A percentile compares a stretch with the other conserved stretches of the same genome.
Evolutionary conservation across 768 basidiomycete genomes (phyloP).

Genomic region (Tremella fuciformis): DNA sequence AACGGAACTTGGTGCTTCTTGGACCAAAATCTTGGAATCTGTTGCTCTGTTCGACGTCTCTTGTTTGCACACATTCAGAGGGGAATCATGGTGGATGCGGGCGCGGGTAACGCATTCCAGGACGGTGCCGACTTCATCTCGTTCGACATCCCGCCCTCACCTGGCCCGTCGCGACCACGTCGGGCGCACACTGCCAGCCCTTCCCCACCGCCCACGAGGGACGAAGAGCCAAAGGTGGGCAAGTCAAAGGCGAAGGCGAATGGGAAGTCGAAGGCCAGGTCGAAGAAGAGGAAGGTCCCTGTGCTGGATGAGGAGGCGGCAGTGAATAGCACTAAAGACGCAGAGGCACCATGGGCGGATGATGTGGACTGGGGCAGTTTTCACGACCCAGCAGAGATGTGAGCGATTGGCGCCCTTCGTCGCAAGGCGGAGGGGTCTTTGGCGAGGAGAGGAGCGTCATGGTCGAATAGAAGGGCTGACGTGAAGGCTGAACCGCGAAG

Average conservation of each 20-base stretch:
- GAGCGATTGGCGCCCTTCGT: background rate
- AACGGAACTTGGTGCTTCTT: too few relatives aligned
- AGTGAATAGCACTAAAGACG: background rate
- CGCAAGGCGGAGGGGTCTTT: constrained; percentile 58
- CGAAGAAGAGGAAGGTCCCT: background rate
- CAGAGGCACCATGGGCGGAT: constrained; percentile 3
- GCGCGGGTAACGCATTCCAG: constrained; percentile 18
- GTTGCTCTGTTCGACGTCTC: too few relatives aligned
- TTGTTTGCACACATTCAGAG: background rate
- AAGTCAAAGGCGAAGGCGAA: background rate
- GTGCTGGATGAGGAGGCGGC: background rate
- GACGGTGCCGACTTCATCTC: constrained; percentile 45
- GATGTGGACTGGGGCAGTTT: background rate
- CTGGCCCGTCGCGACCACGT: constrained; percentile 19
- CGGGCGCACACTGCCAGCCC: background rate
- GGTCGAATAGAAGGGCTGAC: constrained; percentile 60
- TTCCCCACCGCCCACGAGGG: background rate
- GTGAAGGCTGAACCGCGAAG: constrained; percentile 74
- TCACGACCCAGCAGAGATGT: background rate
- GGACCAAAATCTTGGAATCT: too few relatives aligned
- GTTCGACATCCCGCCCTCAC: constrained; percentile 33
- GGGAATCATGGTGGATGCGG: background rate
- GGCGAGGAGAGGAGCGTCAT: constrained; percentile 57
- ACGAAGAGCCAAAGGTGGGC: background rate
- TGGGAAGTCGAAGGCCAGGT: background rate